These are phyloP conservation scores for Hemileccinum impolitum DNA, from an alignment of 768 basidiomycete genomes.

Conservation along the genomic window DNA sequence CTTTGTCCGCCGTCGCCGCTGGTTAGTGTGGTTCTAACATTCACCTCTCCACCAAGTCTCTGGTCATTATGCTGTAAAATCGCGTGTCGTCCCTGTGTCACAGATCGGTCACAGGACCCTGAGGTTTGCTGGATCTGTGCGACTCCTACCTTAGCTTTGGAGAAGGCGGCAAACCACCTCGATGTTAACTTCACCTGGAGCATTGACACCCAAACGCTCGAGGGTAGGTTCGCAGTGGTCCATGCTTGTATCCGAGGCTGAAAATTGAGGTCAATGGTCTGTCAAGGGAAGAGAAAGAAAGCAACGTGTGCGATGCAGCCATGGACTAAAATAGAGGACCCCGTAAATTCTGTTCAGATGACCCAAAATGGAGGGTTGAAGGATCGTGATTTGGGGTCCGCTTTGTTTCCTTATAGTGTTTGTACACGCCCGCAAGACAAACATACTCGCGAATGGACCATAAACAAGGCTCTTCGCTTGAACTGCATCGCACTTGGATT, in stretches of 20 bases:
- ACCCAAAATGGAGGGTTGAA: no score
- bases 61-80: no score
- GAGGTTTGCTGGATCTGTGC: neutral
- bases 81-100: no score
- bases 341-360: slow-evolving; percentile 19
- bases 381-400: slow-evolving; percentile 12
- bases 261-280: no score
- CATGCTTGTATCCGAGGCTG: no score
- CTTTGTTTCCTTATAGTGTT: slow-evolving; percentile 12
- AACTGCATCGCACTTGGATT: slow-evolving; percentile 9
- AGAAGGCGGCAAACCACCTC: slow-evolving; percentile 29
- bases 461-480: slow-evolving; percentile 2
- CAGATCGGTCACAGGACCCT: no score
- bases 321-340: slow-evolving; percentile 6
- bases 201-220: slow-evolving; percentile 20
- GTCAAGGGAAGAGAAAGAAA: neutral
- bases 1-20: no score
- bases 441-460: slow-evolving; percentile 5
- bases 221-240: no score
- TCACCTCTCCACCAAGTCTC: no score
- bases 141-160: neutral
- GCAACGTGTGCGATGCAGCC: no score
- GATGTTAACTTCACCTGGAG: slow-evolving; percentile 20
- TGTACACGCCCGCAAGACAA: slow-evolving; percentile 15
- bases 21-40: no score